Base-by-base conservation (phyloP, 2,329 filamentous ascomycete species). In the Claviceps humidiphila region DNA sequence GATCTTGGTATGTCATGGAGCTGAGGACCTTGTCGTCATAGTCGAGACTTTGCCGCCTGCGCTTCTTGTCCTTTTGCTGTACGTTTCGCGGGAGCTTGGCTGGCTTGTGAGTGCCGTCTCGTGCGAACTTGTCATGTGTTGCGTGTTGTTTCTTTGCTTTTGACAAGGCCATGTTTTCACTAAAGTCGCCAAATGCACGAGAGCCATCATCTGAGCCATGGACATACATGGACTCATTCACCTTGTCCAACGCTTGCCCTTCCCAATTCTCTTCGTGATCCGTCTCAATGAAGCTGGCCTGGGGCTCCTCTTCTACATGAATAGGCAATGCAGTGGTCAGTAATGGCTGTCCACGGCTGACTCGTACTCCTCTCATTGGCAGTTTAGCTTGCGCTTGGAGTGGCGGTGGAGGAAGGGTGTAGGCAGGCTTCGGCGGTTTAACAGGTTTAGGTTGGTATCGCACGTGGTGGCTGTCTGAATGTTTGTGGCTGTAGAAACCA, bases 1-100 rank as follows among this genome's bases (percentile, higher is more conserved):
- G 66, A 34, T 75, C 69, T 2, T 68, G 57, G 60, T 74, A 81
- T 44, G 68, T 68, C 78, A 81, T 82, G 9, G 63, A 62, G 54
- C 70, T 70, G n/a, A 82, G 68, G 42, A 71, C 68, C 44, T 71
- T 71, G 60, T 82, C 78, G 55, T 80, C 75, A 56, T 82, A 82
- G 60, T 82, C 78, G 34, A 71, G 67, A 53, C 68, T 73, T 39
- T 63, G 64, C 2, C 66, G 70, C 14, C 71, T 68, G 38, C 75
- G 73, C 51, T 72, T 74, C 47, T 59, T 66, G 37, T 64, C 61
- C 20, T 55, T 61, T 4, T 54, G 44, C 13, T 55, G 54, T 17
- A 52, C 59, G 26, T 50, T 53, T 16, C 58, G 53, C 14, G 54
- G 51, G 14, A 54, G 46, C n/a, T 54, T 53, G 38, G 57, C 53